phyloP scores from a whole-genome alignment of 805 yeast genomes.

The Wickerhamiella qilinensis region DNA sequence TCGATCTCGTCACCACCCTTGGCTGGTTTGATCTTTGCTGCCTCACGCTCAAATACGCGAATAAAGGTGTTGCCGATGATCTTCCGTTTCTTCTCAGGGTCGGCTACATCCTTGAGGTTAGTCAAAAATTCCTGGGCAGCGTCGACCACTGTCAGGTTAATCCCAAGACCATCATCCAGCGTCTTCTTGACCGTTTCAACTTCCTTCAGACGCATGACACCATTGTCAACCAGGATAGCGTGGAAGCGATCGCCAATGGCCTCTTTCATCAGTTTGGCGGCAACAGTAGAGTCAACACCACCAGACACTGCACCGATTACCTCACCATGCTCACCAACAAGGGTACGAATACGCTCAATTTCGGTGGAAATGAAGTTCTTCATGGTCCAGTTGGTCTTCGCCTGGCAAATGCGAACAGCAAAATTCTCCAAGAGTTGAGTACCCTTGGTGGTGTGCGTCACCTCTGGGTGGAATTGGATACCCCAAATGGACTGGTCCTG shows the following conservation, averaged over 20 bases:
- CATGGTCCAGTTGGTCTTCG: constrained; percentile 91
- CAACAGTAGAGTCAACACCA: constrained; percentile 98
- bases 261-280: constrained; percentile 93
- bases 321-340: constrained; percentile 96
- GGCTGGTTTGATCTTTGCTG: constrained; percentile 76
- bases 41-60: constrained; percentile 92
- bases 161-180: constrained; percentile 82
- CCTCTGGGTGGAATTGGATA: constrained; percentile 98
- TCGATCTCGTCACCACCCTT: constrained; percentile 74
- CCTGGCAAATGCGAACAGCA: constrained; percentile 80
- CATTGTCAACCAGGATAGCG: constrained; percentile 94
- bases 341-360: constrained; percentile 73
- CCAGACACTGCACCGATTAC: constrained; percentile 99
- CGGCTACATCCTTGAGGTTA: constrained; percentile 84
- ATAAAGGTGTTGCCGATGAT: constrained; percentile 96
- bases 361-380: constrained; percentile 94
- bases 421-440: constrained; percentile 76
- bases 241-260: constrained; percentile 99
- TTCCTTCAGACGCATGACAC: constrained; percentile 92
- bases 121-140: constrained; percentile 80
- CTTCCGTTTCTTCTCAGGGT: constrained; percentile 97
- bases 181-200: constrained; percentile 79
- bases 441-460: constrained; percentile 89
- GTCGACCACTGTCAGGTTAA: constrained; percentile 85
- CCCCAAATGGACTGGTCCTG: constrained; percentile 65